A percentile compares a stretch with the other conserved stretches of the same genome.
These are phyloP conservation scores for Gillenia trifoliata DNA, from an alignment of 306 rosid genomes.

Conservation along the genomic window DNA sequence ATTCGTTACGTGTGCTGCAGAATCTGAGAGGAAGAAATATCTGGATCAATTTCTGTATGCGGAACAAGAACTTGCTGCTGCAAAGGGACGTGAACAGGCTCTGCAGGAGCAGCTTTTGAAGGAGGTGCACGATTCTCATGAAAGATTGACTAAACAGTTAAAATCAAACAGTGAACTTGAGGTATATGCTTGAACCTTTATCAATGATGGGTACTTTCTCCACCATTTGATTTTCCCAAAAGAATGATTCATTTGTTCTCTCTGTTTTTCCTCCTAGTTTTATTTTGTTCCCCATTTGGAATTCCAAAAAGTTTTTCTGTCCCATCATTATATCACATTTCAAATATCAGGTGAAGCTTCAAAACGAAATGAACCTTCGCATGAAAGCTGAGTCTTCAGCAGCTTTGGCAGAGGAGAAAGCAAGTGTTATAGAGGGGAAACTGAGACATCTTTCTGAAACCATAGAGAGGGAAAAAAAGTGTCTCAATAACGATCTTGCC, in stretches of 20 bases:
- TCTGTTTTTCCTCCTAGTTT: neutral
- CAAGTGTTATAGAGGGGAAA: conserved; percentile 48
- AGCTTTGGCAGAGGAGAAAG: conserved; percentile 67
- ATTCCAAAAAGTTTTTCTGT: neutral
- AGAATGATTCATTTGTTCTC: neutral
- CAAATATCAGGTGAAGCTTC: conserved; percentile 61
- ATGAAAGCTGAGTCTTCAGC: conserved; percentile 61
- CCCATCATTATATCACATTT: neutral
- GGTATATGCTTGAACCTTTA: conserved; percentile 29
- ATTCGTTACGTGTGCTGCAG: conserved; percentile 35
- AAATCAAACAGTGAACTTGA: conserved; percentile 50
- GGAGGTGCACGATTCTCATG: conserved; percentile 62
- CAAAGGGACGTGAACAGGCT: conserved; percentile 70
- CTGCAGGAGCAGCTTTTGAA: conserved; percentile 75
- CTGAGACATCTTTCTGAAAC: conserved; percentile 55
- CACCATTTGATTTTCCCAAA: conserved; percentile 1
- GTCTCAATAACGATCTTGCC: conserved; percentile 47
- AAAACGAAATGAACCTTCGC: conserved; percentile 62
- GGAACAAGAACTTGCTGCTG: conserved; percentile 88
- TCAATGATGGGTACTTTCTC: neutral
- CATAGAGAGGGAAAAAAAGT: conserved; percentile 55
- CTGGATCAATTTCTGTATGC: conserved; percentile 52
- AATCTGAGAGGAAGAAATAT: conserved; percentile 64
- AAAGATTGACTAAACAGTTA: conserved; percentile 55
- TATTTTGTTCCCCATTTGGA: neutral